Percentiles rank a stretch among this genome's conserved stretches.
Evolutionary conservation across 2,329 filamentous ascomycete genomes (phyloP).

Genomic region (Pseudocercospora macadamiae): DNA sequence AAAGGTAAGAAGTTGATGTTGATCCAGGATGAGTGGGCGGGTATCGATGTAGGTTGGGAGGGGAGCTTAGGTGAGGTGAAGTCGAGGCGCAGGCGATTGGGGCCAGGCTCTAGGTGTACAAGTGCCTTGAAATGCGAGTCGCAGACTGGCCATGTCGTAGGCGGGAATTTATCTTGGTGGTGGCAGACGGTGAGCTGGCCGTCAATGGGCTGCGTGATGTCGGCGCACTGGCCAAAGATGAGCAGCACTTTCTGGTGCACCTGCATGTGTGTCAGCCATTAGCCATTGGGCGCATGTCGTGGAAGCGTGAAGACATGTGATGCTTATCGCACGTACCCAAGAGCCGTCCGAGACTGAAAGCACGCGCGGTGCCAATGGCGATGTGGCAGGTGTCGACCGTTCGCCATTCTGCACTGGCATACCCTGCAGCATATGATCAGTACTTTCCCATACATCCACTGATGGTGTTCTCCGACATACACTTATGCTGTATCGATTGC

Average conservation of each 20-base stretch:
- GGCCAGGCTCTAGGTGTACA: constrained; percentile 86
- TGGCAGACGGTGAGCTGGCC: constrained; percentile 79
- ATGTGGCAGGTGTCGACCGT: constrained; percentile 51
- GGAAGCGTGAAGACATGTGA: not conserved
- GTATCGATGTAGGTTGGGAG: constrained; percentile 66
- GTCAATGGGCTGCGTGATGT: constrained; percentile 71
- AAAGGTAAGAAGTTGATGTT: constrained; percentile 85
- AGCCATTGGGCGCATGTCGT: not conserved
- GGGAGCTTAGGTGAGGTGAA: constrained; percentile 80
- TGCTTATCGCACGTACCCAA: constrained; percentile 69
- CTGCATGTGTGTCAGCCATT: constrained; percentile 49
- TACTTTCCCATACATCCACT: not conserved
- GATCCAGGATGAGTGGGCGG: constrained; percentile 76
- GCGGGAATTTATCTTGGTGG: constrained; percentile 81
- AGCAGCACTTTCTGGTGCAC: constrained; percentile 90
- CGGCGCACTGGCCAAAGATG: constrained; percentile 79
- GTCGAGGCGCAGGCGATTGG: constrained; percentile 85
- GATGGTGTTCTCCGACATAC: constrained; percentile 23
- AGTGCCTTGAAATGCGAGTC: constrained; percentile 91
- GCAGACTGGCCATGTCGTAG: constrained; percentile 82
- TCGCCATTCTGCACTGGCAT: constrained; percentile 31
- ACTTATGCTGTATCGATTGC: constrained; percentile 63
- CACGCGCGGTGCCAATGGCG: constrained; percentile 79
- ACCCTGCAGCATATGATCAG: constrained; percentile 19
- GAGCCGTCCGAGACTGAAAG: constrained; percentile 78